Conservation (phyloP, 1,284 basidiomycete genomes). For the Malassezia vespertilionis region DNA sequence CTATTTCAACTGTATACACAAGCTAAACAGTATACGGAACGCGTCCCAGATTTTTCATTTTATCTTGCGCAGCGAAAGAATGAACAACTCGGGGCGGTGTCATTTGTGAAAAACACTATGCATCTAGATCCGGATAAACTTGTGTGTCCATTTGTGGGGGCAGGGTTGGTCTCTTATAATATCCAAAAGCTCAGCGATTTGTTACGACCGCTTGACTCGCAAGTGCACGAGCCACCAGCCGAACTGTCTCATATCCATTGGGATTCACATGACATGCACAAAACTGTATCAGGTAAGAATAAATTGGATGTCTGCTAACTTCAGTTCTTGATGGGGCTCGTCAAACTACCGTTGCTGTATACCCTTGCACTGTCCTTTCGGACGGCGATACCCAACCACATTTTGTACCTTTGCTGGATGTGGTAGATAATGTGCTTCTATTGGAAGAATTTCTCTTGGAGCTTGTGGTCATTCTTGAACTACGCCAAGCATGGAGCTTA, state of each 20-base stretch:
- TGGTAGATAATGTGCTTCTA: constrained; percentile 89
- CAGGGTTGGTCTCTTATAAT: no score
- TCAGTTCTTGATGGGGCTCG: not conserved
- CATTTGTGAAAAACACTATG: not conserved
- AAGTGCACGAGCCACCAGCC: no score
- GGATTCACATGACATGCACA: no score
- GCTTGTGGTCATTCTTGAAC: constrained; percentile 72
- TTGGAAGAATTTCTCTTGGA: constrained; percentile 94
- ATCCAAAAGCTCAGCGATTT: no score
- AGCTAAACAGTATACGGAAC: not conserved
- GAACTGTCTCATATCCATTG: no score
- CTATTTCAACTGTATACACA: constrained; percentile 1
- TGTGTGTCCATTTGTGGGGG: no score
- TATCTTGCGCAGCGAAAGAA: constrained; percentile 5
- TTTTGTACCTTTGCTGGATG: constrained; percentile 8
- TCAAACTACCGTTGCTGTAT: not conserved
- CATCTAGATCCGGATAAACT: no score
- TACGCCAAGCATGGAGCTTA: constrained; percentile 34
- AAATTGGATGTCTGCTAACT: no score
- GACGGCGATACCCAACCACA: not conserved
- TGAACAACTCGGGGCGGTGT: not conserved
- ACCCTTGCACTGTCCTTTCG: not conserved
- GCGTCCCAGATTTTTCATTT: constrained; percentile 6
- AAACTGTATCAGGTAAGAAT: no score
- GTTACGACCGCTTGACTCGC: no score